Conservation (phyloP, 1,284 basidiomycete species). For the Coriolopsis trogii region DNA sequence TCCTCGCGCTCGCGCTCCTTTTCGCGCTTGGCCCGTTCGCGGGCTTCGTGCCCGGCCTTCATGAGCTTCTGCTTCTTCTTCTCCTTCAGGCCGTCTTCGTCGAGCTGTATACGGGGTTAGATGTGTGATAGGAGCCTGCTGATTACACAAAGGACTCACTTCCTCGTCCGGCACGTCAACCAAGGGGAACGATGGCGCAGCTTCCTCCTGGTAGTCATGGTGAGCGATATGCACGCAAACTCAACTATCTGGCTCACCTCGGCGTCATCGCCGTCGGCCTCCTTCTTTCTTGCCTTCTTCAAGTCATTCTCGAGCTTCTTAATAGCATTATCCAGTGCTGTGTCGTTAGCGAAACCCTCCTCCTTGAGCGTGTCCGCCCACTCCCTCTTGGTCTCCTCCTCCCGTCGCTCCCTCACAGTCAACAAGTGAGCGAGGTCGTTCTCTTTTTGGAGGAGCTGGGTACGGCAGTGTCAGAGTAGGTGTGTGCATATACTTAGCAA, state of each 20-base stretch:
- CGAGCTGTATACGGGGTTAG: constrained; percentile 55
- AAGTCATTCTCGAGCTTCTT: constrained; percentile 43
- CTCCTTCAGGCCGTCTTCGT: constrained; percentile 93
- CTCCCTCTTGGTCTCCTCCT: constrained; percentile 73
- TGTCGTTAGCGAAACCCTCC: constrained; percentile 75
- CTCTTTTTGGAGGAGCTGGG: constrained; percentile 80
- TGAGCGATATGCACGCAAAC: neutral
- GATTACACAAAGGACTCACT: constrained; percentile 45
- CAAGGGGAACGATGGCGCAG: constrained; percentile 85
- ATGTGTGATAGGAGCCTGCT: neutral
- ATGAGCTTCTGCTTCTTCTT: constrained; percentile 92
- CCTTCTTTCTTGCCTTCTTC: constrained; percentile 52
- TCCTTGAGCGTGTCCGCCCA: constrained; percentile 65
- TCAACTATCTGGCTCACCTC: constrained; percentile 20
- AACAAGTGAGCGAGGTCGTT: constrained; percentile 78
- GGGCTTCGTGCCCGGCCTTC: constrained; percentile 95
- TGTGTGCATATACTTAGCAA: too few species aligned
- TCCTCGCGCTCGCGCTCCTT: constrained; percentile 86
- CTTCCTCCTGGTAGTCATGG: constrained; percentile 60
- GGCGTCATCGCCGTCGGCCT: constrained; percentile 60
- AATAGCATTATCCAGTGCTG: constrained; percentile 37
- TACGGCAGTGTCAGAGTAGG: neutral
- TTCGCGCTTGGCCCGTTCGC: constrained; percentile 83
- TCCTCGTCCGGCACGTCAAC: constrained; percentile 91
- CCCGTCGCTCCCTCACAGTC: constrained; percentile 66